A percentile compares a stretch with the other conserved stretches of the same genome.
Evolutionary conservation across 495 filamentous ascomycete genomes (phyloP).

Genomic region (Hypoxylon fragiforme): DNA sequence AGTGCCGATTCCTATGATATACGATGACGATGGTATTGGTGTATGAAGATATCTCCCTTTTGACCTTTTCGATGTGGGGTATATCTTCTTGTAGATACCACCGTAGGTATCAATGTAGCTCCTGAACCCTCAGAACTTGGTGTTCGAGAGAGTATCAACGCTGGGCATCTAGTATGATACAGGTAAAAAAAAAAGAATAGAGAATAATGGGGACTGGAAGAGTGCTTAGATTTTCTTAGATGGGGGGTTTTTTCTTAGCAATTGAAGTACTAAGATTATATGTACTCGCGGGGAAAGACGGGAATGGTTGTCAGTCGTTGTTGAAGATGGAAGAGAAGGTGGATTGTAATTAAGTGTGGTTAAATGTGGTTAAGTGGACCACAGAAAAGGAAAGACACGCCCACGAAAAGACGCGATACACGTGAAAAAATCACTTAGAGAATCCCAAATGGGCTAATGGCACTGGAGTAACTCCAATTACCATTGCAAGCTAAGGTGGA

Average conservation of each 20-base stretch:
- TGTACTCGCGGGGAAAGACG: not conserved
- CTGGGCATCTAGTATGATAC: not conserved
- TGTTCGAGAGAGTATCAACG: slow-evolving; percentile 8
- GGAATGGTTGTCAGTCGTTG: slow-evolving; percentile 1
- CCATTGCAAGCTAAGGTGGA: too few relatives aligned
- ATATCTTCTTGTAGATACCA: too few relatives aligned
- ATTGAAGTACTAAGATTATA: slow-evolving; percentile 9
- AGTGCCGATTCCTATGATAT: too few relatives aligned
- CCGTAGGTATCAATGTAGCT: slow-evolving; percentile 3
- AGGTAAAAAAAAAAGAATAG: not conserved
- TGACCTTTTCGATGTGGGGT: too few relatives aligned
- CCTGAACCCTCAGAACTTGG: not conserved
- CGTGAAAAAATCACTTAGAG: slow-evolving; percentile 33
- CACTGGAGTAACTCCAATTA: slow-evolving; percentile 5
- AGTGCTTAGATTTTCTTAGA: not conserved
- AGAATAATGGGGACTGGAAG: not conserved
- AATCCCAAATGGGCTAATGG: slow-evolving; percentile 27
- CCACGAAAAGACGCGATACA: slow-evolving; percentile 38
- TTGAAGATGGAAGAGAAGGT: not conserved
- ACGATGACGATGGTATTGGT: too few relatives aligned
- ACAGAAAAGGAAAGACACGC: slow-evolving; percentile 19
- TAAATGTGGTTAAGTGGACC: too few relatives aligned
- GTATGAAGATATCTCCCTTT: too few relatives aligned
- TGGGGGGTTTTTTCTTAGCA: too few relatives aligned
- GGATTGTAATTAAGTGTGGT: not conserved